phyloP scores from a whole-genome alignment of 2,329 filamentous ascomycete species.

The Phialemoniopsis sp. region DNA sequence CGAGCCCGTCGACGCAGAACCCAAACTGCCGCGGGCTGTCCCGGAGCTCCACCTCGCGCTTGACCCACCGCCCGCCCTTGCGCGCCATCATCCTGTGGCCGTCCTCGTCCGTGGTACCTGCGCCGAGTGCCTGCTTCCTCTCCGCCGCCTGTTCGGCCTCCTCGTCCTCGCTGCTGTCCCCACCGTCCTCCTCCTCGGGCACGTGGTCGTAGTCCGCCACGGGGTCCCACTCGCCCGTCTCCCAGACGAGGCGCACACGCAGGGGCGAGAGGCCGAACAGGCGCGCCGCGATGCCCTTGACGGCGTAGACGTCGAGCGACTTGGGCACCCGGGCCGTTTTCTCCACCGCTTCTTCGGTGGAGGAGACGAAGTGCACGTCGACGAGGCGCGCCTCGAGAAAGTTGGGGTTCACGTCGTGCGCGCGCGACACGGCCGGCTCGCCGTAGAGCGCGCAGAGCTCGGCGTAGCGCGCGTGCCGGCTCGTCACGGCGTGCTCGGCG shows the following conservation, averaged over 20 bases:
- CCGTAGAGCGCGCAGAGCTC: slow-evolving; percentile 76
- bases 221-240: slow-evolving; percentile 88
- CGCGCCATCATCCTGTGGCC: slow-evolving; percentile 15
- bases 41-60: slow-evolving; percentile 73
- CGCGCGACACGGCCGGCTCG: slow-evolving; percentile 59
- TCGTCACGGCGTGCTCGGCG: slow-evolving; percentile 49
- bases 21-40: slow-evolving; percentile 79
- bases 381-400: slow-evolving; percentile 78
- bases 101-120: background rate
- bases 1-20: slow-evolving; percentile 73
- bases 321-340: slow-evolving; percentile 59
- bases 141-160: slow-evolving; percentile 31
- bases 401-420: slow-evolving; percentile 62
- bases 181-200: slow-evolving; percentile 52
- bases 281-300: slow-evolving; percentile 73
- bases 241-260: slow-evolving; percentile 68
- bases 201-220: slow-evolving; percentile 59
- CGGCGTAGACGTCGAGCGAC: slow-evolving; percentile 73
- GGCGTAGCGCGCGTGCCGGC: slow-evolving; percentile 65
- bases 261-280: slow-evolving; percentile 65
- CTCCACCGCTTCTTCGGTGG: slow-evolving; percentile 9
- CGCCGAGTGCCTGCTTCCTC: slow-evolving; percentile 13
- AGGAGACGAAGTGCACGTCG: slow-evolving; percentile 47
- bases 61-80: slow-evolving; percentile 55
- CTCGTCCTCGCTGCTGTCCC: slow-evolving; percentile 48